Base-by-base conservation (phyloP, 2,329 filamentous ascomycete genomes). In the Xylogone sp. region DNA sequence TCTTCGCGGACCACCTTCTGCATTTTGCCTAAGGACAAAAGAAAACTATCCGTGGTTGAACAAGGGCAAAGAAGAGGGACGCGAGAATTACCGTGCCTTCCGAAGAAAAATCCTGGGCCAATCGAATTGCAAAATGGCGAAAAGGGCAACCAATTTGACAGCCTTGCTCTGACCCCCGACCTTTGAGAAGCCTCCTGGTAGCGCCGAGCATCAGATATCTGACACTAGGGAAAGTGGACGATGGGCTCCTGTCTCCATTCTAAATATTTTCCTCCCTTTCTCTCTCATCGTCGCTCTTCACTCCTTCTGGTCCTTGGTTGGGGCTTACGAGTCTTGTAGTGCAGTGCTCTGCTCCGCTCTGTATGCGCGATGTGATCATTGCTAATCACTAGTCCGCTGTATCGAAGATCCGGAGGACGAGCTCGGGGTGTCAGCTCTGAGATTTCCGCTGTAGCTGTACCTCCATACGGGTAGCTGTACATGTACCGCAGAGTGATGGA, bases 141-240 rank as follows among this genome's bases (percentile, higher is more conserved):
- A 54, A 45, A 39, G 39, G 46, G 51, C 45, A 43, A 53, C 49
- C 51, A 56, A 61, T 57, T 61, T 50, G 54, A 55, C 55, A 49
- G 53, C 43, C 42, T 53, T 39, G 49, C 54, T 52, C 63, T 59
- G 62, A 57, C 54, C 53, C 59, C 55, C 62, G 64, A 65, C 72
- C 71, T 72, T 71, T 75, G 65, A 73, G 59, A 69, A 64, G 53
- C 57, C 68, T 62, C 53, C 67, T 72, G 65, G 71, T 72, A 66
- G 71, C 73, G 72, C 71, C 68, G 64, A 56, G 54, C 55, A 54
- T 51, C 59, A 59, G 56, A 63, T 55, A 56, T 52, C 58, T 57
- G 57, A 43, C 51, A 54, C 53, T 58, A 53, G 55, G 51, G 46
- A 51, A 55, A 51, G 58, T 62, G 59, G 58, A 60, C 21, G 34